These are phyloP conservation scores for Yarrowia sp. DNA, from an alignment of 805 yeast species.

Conservation along the genomic window DNA sequence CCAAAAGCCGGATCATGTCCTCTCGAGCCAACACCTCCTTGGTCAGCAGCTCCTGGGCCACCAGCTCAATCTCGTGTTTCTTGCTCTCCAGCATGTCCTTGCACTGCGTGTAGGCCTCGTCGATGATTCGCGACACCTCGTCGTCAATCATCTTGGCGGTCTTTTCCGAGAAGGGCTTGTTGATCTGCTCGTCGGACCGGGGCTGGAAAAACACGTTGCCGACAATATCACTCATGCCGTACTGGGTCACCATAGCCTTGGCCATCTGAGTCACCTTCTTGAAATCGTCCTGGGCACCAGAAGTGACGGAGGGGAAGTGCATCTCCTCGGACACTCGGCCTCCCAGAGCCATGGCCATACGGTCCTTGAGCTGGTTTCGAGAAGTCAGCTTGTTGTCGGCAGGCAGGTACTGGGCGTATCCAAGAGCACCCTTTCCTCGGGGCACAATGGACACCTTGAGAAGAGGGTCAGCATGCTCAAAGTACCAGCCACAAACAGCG, in stretches of 20 bases:
- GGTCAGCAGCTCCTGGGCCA: constrained; percentile 66
- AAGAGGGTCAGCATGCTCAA: constrained; percentile 84
- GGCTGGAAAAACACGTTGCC: constrained; percentile 59
- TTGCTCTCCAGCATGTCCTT: constrained; percentile 56
- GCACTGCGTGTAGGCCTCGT: constrained; percentile 64
- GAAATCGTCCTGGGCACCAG: constrained; percentile 92
- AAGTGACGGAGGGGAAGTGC: constrained; percentile 81
- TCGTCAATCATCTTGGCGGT: constrained; percentile 66
- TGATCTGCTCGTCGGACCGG: constrained; percentile 49
- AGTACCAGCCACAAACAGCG: constrained; percentile 93
- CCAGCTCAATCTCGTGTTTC: constrained; percentile 58
- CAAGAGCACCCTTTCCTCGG: constrained; percentile 90
- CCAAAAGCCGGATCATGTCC: constrained; percentile 73
- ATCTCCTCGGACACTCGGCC: constrained; percentile 91
- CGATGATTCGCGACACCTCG: constrained; percentile 66
- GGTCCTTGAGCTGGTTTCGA: constrained; percentile 70
- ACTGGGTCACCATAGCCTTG: constrained; percentile 78
- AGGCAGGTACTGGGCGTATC: constrained; percentile 94
- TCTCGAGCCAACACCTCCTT: constrained; percentile 81
- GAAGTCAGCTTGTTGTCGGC: constrained; percentile 80
- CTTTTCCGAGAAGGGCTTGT: constrained; percentile 68
- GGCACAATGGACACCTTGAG: constrained; percentile 93
- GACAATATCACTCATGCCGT: constrained; percentile 82
- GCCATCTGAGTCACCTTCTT: constrained; percentile 89
- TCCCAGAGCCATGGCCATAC: constrained; percentile 93